Conservation (phyloP, 768 basidiomycete genomes). For the Imleria badia region DNA sequence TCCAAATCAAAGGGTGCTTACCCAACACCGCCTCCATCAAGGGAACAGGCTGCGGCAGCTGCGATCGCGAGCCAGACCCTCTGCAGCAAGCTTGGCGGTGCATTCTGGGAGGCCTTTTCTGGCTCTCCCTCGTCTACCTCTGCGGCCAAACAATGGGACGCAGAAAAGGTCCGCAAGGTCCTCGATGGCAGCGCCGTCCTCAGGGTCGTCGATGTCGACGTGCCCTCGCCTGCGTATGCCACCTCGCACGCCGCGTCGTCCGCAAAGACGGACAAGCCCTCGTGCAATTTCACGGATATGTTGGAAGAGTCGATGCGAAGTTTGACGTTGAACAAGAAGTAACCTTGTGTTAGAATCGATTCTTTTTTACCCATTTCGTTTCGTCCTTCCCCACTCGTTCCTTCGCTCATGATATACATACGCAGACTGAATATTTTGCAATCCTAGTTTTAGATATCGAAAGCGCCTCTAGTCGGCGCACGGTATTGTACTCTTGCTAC, state of each 20-base stretch:
- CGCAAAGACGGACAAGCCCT: conserved; percentile 17
- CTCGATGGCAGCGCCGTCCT: conserved; percentile 83
- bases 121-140: conserved; percentile 35
- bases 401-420: conserved; percentile 1
- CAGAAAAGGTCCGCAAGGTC: conserved; percentile 78
- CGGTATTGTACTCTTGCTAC: conserved; percentile 3
- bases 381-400: conserved; percentile 19
- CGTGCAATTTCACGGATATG: conserved; percentile 38
- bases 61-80: conserved; percentile 80
- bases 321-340: conserved; percentile 59
- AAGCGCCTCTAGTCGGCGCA: conserved; percentile 2
- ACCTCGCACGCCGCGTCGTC: conserved; percentile 1
- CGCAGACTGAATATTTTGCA: conserved; percentile 12
- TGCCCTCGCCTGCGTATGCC: background rate
- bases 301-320: conserved; percentile 72
- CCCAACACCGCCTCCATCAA: conserved; percentile 45
- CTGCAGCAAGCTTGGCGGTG: conserved; percentile 62
- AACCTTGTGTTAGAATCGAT: too few relatives aligned
- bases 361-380: conserved; percentile 13
- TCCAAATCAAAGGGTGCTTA: conserved; percentile 26
- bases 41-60: conserved; percentile 43
- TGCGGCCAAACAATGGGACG: conserved; percentile 49
- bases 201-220: conserved; percentile 73
- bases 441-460: conserved; percentile 1
- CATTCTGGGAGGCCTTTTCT: conserved; percentile 92